Evolutionary conservation across 345 rosid genomes (phyloP).

Genomic region (Populus simonii): DNA sequence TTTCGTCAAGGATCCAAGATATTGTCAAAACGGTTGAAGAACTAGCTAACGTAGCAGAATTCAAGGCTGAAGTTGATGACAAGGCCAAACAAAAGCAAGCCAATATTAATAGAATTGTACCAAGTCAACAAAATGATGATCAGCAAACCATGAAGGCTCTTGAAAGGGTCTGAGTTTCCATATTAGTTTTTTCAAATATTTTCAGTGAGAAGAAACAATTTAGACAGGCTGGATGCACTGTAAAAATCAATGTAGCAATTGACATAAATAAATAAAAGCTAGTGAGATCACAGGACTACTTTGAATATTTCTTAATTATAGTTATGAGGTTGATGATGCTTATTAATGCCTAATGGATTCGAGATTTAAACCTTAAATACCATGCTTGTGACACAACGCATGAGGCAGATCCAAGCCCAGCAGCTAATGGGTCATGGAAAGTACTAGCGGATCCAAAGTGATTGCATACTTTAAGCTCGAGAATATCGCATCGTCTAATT

Average conservation of each 20-base stretch:
- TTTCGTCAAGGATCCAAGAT: slow-evolving; percentile 28
- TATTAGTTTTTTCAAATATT: background rate
- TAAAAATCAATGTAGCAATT: background rate
- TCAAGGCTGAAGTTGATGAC: slow-evolving; percentile 16
- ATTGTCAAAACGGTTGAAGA: slow-evolving; percentile 31
- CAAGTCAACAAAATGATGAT: background rate
- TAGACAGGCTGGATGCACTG: background rate
- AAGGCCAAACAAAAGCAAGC: slow-evolving; percentile 25
- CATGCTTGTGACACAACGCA: too few species aligned
- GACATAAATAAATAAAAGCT: background rate
- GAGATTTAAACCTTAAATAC: too few species aligned
- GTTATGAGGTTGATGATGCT: background rate
- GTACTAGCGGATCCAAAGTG: too few species aligned
- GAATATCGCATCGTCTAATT: too few species aligned
- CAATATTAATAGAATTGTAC: background rate
- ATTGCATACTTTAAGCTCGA: too few species aligned
- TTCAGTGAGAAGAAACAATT: background rate
- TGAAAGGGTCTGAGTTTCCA: slow-evolving; percentile 19
- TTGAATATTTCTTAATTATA: background rate
- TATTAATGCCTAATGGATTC: background rate
- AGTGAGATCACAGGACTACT: background rate
- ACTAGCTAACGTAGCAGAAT: slow-evolving; percentile 30
- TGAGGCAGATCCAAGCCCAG: too few species aligned
- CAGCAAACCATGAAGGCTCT: slow-evolving; percentile 10
- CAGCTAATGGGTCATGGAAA: too few species aligned